Evolutionary conservation across 2,329 filamentous ascomycete genomes (phyloP), one percentile per base, ranked within the genome.

Genomic region (Aspergillus tamarii): DNA sequence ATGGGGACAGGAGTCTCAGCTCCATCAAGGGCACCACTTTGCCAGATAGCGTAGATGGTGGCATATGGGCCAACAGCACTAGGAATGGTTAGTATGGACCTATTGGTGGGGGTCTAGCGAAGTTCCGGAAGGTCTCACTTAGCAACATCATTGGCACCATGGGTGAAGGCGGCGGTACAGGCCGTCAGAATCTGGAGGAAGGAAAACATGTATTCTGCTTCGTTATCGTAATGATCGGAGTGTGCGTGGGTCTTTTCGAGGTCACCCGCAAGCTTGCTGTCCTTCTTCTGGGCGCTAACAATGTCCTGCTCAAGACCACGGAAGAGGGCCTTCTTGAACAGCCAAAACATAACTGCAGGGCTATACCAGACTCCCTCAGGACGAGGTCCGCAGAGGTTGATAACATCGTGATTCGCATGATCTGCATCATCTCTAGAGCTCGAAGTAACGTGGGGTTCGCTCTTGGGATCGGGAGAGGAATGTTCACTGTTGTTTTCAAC

Each of bases 11-110:
- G 59, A 4, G 57, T 67, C 54, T 68, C 57, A 16, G 64, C 60
- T 10, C 58, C 43, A 28, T 36, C 34, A 14, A 67, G 55, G 0
- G 30, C 1, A 16, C 50, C 59, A 36, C 50, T 62, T 11, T 36
- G 50, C 67, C 67, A 68, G 54, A 68, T 61, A 26, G 45, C 43
- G 48, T 66, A 68, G 32, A 68, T 68, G 14, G 67, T 68, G 11
- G 67, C 67, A 30, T 68, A 68, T 4, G 67, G 67, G 11, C 67
- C 67, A 30, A 68, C 55, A 32, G 67, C 67, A 45, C 67, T 68
- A 39, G 16, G 2, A 2, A 14, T 16, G 21, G 32, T 65, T 53
- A 63, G 39, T n/a, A 53, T 36, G 2, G 34, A 12, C 14, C 34
- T 14, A 3, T 7, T 2, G 3, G 11, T 10, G 12, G n/a, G n/a